Percentiles rank a stretch among this genome's conserved stretches.
These are phyloP conservation scores for Phaeotremella skinneri DNA, from an alignment of 768 basidiomycete species.

Conservation along the genomic window DNA sequence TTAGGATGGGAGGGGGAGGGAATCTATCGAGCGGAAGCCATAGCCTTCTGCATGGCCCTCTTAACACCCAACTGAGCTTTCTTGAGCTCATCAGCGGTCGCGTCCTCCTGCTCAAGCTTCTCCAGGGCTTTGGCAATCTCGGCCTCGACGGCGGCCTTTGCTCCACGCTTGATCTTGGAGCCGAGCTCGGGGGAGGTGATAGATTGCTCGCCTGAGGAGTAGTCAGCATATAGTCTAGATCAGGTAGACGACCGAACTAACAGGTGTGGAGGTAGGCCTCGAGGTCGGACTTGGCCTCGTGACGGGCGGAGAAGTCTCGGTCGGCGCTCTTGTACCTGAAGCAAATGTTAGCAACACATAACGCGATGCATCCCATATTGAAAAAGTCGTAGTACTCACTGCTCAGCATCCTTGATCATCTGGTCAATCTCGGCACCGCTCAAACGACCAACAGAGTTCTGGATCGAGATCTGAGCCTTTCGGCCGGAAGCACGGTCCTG, in stretches of 20 bases:
- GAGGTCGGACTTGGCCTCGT: constrained; percentile 97
- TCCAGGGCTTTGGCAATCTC: constrained; percentile 97
- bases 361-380: too few species aligned
- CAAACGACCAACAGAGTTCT: constrained; percentile 98
- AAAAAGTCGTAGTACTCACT: constrained; percentile 68
- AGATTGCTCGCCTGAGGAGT: constrained; percentile 31
- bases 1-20: neutral
- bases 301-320: constrained; percentile 96
- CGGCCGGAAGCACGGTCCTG: constrained; percentile 98
- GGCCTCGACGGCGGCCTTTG: constrained; percentile 88
- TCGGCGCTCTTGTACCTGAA: constrained; percentile 51
- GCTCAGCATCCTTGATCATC: constrained; percentile 99
- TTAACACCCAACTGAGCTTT: constrained; percentile 94
- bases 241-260: constrained; percentile 54
- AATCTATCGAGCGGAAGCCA: constrained; percentile 50
- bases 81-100: constrained; percentile 87
- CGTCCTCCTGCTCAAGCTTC: constrained; percentile 97
- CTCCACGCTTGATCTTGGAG: constrained; percentile 98
- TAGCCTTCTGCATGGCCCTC: constrained; percentile 94
- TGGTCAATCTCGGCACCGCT: constrained; percentile 97
- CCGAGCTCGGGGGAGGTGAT: constrained; percentile 95
- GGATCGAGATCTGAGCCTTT: constrained; percentile 93
- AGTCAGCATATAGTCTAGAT: neutral
- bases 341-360: neutral
- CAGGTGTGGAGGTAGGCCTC: constrained; percentile 98